These are phyloP conservation scores for Micractinium conductrix DNA, from an alignment of 139 green algal species.

Conservation along the genomic window DNA sequence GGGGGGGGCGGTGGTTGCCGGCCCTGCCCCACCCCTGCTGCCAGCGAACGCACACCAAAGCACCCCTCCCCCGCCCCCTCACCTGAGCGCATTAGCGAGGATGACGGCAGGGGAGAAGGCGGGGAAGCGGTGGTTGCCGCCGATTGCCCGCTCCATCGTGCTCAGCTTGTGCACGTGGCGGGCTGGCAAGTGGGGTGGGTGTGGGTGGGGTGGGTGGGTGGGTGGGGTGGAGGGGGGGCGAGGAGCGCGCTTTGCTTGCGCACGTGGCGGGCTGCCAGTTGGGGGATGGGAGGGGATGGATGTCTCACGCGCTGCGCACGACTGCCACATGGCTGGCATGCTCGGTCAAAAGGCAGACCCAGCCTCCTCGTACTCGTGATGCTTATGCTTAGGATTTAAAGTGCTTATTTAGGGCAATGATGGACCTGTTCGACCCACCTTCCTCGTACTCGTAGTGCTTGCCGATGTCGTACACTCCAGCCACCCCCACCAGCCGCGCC, in stretches of 20 bases:
- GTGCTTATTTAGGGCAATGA: no score
- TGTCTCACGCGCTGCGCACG: no score
- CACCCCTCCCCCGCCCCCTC: neutral
- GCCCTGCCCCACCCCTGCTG: neutral
- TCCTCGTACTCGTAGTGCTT: conserved; percentile 87
- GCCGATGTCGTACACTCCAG: conserved; percentile 84
- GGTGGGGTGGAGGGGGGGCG: neutral
- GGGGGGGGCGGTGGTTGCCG: no score
- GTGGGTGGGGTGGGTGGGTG: no score
- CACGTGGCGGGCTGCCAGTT: no score
- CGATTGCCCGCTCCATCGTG: conserved; percentile 86
- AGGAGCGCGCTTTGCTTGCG: no score
- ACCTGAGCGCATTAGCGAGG: conserved; percentile 45
- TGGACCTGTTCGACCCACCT: no score
- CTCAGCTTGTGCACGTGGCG: conserved; percentile 76
- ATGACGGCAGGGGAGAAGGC: conserved; percentile 74
- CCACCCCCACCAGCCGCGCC: conserved; percentile 50
- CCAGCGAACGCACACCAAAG: neutral
- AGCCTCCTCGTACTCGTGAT: no score
- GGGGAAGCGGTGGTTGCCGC: conserved; percentile 65
- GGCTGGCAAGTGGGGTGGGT: neutral
- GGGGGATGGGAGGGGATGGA: no score
- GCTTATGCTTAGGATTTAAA: no score
- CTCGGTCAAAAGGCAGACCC: no score
- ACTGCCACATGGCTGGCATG: no score